These are phyloP conservation scores for Plantago elongata DNA, from an alignment of 257 asterid genomes.

Conservation along the genomic window DNA sequence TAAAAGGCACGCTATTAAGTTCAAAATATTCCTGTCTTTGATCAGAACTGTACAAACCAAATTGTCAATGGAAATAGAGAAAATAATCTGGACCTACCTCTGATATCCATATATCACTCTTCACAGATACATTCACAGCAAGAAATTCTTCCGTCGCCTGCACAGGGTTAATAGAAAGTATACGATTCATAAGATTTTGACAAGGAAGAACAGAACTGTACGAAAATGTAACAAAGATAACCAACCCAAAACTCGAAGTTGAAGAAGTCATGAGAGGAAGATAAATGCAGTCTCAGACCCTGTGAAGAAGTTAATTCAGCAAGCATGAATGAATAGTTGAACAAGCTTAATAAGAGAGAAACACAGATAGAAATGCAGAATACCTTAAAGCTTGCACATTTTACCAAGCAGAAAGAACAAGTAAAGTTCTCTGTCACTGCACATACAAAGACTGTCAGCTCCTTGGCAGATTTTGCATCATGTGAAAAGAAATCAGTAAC, in stretches of 20 bases:
- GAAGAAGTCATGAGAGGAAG: slow-evolving; percentile 86
- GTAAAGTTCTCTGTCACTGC: slow-evolving; percentile 98
- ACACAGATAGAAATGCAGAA: slow-evolving; percentile 20
- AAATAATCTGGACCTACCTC: slow-evolving; percentile 50
- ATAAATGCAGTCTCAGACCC: slow-evolving; percentile 90
- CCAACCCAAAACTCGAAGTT: slow-evolving; percentile 97
- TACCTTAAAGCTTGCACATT: slow-evolving; percentile 96
- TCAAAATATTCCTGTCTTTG: too few species aligned
- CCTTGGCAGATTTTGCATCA: slow-evolving; percentile 6
- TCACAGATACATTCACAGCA: slow-evolving; percentile 89
- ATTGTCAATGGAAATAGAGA: slow-evolving; percentile 6
- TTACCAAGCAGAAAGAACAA: slow-evolving; percentile 97
- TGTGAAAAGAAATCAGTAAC: not conserved
- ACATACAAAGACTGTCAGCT: slow-evolving; percentile 29
- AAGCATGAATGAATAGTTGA: slow-evolving; percentile 27
- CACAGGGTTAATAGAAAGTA: slow-evolving; percentile 16
- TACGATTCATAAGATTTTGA: slow-evolving; percentile 10
- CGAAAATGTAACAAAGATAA: slow-evolving; percentile 28
- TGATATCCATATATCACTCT: slow-evolving; percentile 73
- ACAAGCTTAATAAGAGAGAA: slow-evolving; percentile 10
- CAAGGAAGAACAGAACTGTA: not conserved
- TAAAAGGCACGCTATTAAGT: too few species aligned
- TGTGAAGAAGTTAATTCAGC: slow-evolving; percentile 26
- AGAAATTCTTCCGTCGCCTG: slow-evolving; percentile 92
- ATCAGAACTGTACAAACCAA: too few species aligned